Conservation (phyloP, 2,329 filamentous ascomycete genomes). For the Hymenoscyphus albidus region DNA sequence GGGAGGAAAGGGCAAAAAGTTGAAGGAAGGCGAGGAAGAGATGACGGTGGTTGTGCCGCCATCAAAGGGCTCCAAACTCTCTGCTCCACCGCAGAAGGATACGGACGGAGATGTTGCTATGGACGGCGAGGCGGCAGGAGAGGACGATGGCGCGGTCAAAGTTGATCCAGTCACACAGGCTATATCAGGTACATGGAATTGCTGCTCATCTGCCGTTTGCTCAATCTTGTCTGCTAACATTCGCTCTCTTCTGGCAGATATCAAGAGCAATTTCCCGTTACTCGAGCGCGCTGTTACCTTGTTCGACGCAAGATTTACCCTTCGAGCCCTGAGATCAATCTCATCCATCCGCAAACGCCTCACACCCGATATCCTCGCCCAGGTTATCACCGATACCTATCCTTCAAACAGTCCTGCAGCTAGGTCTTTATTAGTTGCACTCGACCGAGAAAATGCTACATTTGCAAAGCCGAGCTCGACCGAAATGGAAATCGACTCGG, state of each 20-base stretch:
- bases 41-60: constrained; percentile 79
- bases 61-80: constrained; percentile 59
- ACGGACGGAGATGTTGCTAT: constrained; percentile 68
- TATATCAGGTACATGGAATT: constrained; percentile 55
- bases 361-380: constrained; percentile 73
- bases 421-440: constrained; percentile 64
- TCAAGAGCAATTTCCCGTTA: constrained; percentile 88
- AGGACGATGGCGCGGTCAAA: constrained; percentile 44
- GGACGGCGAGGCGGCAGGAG: constrained; percentile 47
- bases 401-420: constrained; percentile 57
- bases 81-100: constrained; percentile 54
- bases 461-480: constrained; percentile 54
- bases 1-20: constrained; percentile 60
- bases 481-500: constrained; percentile 72
- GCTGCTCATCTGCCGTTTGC: not conserved
- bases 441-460: constrained; percentile 63
- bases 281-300: constrained; percentile 87
- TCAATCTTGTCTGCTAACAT: constrained; percentile 16
- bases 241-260: constrained; percentile 57
- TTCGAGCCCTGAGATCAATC: constrained; percentile 90
- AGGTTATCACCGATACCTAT: constrained; percentile 79
- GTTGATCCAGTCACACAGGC: constrained; percentile 59
- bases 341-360: constrained; percentile 92
- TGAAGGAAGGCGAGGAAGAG: constrained; percentile 68
- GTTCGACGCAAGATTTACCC: constrained; percentile 92